phyloP scores from a whole-genome alignment of 2,329 filamentous ascomycete genomes.

The Stagonosporopsis rhizophila region DNA sequence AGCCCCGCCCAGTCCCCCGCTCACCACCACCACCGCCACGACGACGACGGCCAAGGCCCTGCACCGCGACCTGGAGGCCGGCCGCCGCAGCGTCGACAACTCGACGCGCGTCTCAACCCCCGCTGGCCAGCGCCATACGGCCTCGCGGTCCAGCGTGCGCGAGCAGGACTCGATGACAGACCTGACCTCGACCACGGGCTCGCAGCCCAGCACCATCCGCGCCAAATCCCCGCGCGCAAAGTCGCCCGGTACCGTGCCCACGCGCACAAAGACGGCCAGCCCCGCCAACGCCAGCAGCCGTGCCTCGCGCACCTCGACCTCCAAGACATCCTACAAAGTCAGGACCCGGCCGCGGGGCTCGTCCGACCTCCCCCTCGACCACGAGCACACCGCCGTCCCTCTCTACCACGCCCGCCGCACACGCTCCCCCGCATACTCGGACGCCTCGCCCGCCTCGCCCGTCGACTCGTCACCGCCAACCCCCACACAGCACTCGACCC shows the following conservation, averaged over 20 bases:
- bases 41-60: constrained; percentile 47
- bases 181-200: constrained; percentile 52
- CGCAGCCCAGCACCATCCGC: constrained; percentile 50
- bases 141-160: constrained; percentile 54
- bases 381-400: constrained; percentile 56
- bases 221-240: constrained; percentile 41
- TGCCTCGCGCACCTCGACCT: constrained; percentile 25
- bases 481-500: constrained; percentile 50
- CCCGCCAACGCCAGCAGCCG: constrained; percentile 29
- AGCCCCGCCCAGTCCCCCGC: constrained; percentile 57
- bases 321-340: constrained; percentile 31
- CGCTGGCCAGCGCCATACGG: constrained; percentile 43
- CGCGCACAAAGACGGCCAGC: constrained; percentile 34
- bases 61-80: constrained; percentile 47
- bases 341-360: constrained; percentile 43
- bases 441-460: constrained; percentile 50
- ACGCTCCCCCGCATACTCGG: constrained; percentile 45
- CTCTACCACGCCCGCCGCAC: constrained; percentile 45
- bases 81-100: constrained; percentile 53
- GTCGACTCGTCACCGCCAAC: constrained; percentile 57
- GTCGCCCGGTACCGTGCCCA: constrained; percentile 27
- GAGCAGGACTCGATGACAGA: constrained; percentile 51
- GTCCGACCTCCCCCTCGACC: constrained; percentile 54
- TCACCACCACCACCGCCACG: constrained; percentile 50
- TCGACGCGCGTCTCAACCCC: constrained; percentile 45